Base-by-base conservation (phyloP, 2,329 filamentous ascomycete genomes). In the Aspergillus neotritici region DNA sequence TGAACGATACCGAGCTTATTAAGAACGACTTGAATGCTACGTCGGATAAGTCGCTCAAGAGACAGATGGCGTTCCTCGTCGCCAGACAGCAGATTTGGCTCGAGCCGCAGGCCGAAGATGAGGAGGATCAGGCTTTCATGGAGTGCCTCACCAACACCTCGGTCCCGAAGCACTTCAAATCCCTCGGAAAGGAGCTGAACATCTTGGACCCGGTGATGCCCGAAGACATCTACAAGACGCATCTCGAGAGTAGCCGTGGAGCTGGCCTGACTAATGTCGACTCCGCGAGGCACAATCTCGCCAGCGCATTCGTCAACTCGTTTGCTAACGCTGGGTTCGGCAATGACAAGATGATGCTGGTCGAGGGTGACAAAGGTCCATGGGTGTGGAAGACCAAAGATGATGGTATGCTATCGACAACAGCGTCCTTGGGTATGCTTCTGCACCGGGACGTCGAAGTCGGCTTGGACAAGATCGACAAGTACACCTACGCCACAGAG, bases 371-470 rank as follows among this genome's bases (percentile, higher is more conserved):
- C 51, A 94, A 94, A 72, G 83, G 86, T 57, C 87, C 85, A 51
- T 98, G 93, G 91, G 87, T 98, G 4, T 98, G 89, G 88, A 98
- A 97, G 75, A 97, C 94, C 14, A 98, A 98, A 70, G 89, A 94
- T 33, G 90, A 96, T 60, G 93, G 93, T 51, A 95, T 95, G 89
- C 78, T 95, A 69, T 97, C 93, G 1, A 96, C 91, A 0, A 86
- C 94, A 31, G 94, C 94, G 4, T 97, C 93, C 0, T 72, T 96
- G 55, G 93, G 93, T 61, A 91, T 93, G 58, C 76, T 98, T 13
- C 75, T 95, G 63, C 79, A 94, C 60, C 95, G 93, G 87, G 91
- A 98, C 61, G 84, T 95, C 15, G 91, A 97, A 60, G 83, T 80
- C 53, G 93, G 91, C 43, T 74, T 98, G 41, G 88, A 95, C 65